These are phyloP conservation scores for Magnaporthiopsis incrustans DNA, from an alignment of 2,329 filamentous ascomycete genomes.

Conservation along the genomic window DNA sequence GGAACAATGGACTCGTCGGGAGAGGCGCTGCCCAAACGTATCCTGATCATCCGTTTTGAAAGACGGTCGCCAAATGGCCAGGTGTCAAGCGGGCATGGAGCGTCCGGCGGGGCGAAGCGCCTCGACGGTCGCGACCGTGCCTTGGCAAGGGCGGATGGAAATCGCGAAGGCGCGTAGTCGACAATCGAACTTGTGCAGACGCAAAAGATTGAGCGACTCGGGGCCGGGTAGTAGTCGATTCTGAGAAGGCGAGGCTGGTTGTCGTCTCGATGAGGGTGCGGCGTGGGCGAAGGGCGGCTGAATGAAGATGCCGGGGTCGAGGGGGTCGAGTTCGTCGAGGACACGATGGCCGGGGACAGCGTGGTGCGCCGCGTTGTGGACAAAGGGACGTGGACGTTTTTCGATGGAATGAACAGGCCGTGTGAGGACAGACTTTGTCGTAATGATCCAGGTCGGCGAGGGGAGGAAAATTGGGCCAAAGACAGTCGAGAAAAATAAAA, in stretches of 20 bases:
- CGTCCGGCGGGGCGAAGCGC: background rate
- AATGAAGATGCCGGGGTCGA: background rate
- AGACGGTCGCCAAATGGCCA: background rate
- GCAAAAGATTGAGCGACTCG: background rate
- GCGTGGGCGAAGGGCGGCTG: background rate
- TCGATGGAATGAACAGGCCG: background rate
- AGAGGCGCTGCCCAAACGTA: background rate
- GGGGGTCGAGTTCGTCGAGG: background rate
- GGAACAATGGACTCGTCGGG: constrained; percentile 1
- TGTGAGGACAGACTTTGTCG: background rate
- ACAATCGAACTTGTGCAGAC: background rate
- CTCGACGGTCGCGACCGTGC: background rate
- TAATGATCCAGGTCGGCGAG: background rate
- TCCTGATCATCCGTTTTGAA: background rate
- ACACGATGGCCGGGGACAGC: background rate
- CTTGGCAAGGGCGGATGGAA: background rate
- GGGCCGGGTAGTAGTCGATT: background rate
- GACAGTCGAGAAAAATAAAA: background rate
- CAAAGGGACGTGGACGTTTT: background rate
- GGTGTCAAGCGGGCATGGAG: background rate
- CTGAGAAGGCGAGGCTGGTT: background rate
- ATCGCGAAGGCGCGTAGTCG: background rate
- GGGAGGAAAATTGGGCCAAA: background rate
- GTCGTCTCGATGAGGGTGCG: background rate
- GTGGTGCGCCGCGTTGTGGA: background rate